Conservation (phyloP, 768 basidiomycete genomes). For the Termitomyces sp. region DNA sequence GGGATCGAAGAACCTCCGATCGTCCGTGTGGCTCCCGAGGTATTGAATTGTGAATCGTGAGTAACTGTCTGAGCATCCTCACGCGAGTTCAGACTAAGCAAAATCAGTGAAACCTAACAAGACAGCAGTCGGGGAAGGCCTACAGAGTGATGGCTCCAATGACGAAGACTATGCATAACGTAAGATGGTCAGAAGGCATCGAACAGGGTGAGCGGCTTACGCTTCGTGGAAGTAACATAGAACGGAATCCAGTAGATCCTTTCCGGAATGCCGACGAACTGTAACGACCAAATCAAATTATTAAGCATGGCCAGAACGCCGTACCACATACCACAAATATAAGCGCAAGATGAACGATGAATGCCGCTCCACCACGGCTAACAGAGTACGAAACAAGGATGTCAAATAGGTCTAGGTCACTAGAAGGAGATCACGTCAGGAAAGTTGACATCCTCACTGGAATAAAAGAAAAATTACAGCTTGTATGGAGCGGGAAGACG, state of each 20-base stretch:
- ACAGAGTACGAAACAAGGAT: slow-evolving; percentile 9
- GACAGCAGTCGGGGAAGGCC: not conserved
- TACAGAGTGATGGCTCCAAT: slow-evolving; percentile 15
- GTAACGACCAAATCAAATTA: not conserved
- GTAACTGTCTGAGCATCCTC: slow-evolving; percentile 3
- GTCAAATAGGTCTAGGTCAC: slow-evolving; percentile 10
- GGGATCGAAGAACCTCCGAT: slow-evolving; percentile 4
- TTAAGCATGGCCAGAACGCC: not conserved
- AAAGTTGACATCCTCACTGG: not conserved
- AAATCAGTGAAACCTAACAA: not conserved
- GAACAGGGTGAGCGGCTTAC: not conserved
- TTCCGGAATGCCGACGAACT: slow-evolving; percentile 10
- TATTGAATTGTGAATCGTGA: slow-evolving; percentile 1
- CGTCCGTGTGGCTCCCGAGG: slow-evolving; percentile 6
- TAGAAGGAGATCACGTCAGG: not conserved
- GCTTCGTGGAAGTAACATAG: slow-evolving; percentile 9
- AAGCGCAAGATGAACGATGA: slow-evolving; percentile 10
- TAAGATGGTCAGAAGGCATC: not conserved
- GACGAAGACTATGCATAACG: slow-evolving; percentile 11
- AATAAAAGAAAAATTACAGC: not conserved
- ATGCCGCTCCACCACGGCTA: slow-evolving; percentile 9
- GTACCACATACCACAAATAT: slow-evolving; percentile 10
- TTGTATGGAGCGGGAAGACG: slow-evolving; percentile 10
- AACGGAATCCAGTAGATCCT: slow-evolving; percentile 17
- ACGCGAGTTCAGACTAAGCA: slow-evolving; percentile 3